phyloP scores from a whole-genome alignment of 1,284 basidiomycete genomes.

The Ceratobasidium sp. region DNA sequence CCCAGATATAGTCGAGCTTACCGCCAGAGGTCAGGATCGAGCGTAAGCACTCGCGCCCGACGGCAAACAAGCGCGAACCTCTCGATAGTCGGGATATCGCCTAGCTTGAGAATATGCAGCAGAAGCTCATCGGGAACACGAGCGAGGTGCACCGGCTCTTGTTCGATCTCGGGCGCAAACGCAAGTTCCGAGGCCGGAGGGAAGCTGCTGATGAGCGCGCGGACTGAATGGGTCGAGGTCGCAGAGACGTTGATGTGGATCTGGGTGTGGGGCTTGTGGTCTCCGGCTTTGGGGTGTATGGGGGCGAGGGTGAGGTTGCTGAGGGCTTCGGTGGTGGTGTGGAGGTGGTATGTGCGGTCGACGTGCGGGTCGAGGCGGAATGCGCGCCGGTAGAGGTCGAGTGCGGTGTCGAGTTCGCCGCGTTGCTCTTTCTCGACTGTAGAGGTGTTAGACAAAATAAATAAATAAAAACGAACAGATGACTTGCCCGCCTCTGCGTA shows the following conservation, averaged over 20 bases:
- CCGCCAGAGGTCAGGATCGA: conserved; percentile 83
- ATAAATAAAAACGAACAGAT: conserved; percentile 17
- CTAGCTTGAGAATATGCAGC: conserved; percentile 71
- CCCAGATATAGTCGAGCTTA: conserved; percentile 58
- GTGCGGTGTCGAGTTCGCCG: conserved; percentile 80
- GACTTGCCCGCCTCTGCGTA: conserved; percentile 37
- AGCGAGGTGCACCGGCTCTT: conserved; percentile 68
- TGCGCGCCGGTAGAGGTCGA: conserved; percentile 80
- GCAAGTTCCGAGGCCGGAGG: conserved; percentile 61
- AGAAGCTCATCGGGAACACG: conserved; percentile 82
- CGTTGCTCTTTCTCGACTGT: conserved; percentile 81
- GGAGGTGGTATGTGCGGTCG: conserved; percentile 69
- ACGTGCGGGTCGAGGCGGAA: conserved; percentile 81
- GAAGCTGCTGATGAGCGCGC: conserved; percentile 62
- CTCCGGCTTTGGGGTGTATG: conserved; percentile 13
- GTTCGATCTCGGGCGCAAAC: conserved; percentile 80
- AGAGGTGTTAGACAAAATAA: not conserved
- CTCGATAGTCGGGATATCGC: conserved; percentile 79
- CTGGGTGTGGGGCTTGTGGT: not conserved
- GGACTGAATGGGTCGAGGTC: conserved; percentile 25
- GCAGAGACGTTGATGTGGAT: conserved; percentile 11
- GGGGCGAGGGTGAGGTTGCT: conserved; percentile 10
- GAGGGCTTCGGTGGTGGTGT: conserved; percentile 7
- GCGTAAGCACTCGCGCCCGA: conserved; percentile 77
- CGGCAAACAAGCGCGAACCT: conserved; percentile 79